Evolutionary conservation across 805 yeast species (phyloP).

Genomic region (Wickerhamiella kazuoi): DNA sequence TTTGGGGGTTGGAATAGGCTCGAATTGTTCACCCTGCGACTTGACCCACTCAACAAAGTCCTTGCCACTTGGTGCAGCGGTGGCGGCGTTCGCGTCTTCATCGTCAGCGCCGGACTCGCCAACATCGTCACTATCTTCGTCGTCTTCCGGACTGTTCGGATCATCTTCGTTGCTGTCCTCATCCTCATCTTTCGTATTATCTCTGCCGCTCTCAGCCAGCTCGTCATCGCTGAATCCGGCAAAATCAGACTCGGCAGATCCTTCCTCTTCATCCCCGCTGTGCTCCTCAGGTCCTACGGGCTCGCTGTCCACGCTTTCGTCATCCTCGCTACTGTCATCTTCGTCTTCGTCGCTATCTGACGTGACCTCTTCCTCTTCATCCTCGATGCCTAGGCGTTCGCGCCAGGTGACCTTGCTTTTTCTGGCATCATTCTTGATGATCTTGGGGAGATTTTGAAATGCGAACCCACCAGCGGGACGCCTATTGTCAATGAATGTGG

Average conservation of each 20-base stretch:
- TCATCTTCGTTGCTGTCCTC: conserved; percentile 14
- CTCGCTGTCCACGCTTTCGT: too few relatives aligned
- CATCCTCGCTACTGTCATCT: too few relatives aligned
- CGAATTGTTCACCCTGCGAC: conserved; percentile 48
- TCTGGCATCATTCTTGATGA: background rate
- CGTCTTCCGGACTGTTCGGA: conserved; percentile 9
- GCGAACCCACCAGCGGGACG: conserved; percentile 50
- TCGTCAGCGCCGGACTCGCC: conserved; percentile 18
- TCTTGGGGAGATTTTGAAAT: conserved; percentile 13
- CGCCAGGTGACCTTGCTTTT: conserved; percentile 12
- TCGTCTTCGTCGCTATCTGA: too few relatives aligned
- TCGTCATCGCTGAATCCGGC: too few relatives aligned
- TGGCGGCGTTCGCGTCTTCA: too few relatives aligned
- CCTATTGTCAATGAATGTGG: conserved; percentile 47
- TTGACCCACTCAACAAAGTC: conserved; percentile 83
- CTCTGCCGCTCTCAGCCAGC: too few relatives aligned
- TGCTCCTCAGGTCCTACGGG: too few relatives aligned
- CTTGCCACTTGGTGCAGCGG: too few relatives aligned
- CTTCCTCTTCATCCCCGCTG: too few relatives aligned
- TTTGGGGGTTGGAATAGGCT: conserved; percentile 36
- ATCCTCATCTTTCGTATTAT: too few relatives aligned
- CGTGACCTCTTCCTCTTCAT: conserved; percentile 45
- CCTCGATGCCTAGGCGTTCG: conserved; percentile 14
- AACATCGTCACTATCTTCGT: conserved; percentile 9
- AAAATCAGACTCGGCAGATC: too few relatives aligned